phyloP scores from a whole-genome alignment of 2,329 filamentous ascomycete species.

The Thelonectria rubi region DNA sequence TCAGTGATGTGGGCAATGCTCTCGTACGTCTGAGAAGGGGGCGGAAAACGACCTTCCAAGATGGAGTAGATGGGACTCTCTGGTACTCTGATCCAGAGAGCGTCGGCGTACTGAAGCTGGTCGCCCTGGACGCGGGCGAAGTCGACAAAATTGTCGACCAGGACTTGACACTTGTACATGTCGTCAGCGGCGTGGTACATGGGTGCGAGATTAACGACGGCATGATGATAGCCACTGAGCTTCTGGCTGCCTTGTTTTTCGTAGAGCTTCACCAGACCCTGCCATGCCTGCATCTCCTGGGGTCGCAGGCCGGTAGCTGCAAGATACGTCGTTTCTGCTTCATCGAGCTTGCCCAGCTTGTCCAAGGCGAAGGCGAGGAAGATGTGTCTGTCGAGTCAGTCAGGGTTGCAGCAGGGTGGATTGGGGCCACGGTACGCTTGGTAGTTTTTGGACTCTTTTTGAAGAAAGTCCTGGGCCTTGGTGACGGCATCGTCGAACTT shows the following conservation, averaged over 20 bases:
- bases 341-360: constrained; percentile 74
- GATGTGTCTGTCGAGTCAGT: constrained; percentile 66
- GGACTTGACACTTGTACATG: constrained; percentile 69
- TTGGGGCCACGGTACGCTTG: constrained; percentile 66
- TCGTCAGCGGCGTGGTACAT: constrained; percentile 76
- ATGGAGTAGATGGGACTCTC: constrained; percentile 81
- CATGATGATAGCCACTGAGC: constrained; percentile 77
- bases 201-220: constrained; percentile 76
- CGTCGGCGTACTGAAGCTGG: constrained; percentile 76
- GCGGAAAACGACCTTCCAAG: constrained; percentile 84
- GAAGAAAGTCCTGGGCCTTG: constrained; percentile 74
- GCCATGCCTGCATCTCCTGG: constrained; percentile 85
- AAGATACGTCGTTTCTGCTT: constrained; percentile 80
- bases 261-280: constrained; percentile 86
- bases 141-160: constrained; percentile 81
- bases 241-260: constrained; percentile 77
- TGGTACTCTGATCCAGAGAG: constrained; percentile 80
- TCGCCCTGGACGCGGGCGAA: constrained; percentile 79
- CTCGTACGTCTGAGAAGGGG: constrained; percentile 82
- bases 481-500: constrained; percentile 80
- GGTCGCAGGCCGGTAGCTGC: constrained; percentile 76
- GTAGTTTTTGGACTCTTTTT: constrained; percentile 80
- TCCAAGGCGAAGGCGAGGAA: constrained; percentile 88
- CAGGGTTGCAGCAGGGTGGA: constrained; percentile 25
- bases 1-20: constrained; percentile 86